phyloP scores from a whole-genome alignment of 306 rosid genomes.

The Nissolia schottii region DNA sequence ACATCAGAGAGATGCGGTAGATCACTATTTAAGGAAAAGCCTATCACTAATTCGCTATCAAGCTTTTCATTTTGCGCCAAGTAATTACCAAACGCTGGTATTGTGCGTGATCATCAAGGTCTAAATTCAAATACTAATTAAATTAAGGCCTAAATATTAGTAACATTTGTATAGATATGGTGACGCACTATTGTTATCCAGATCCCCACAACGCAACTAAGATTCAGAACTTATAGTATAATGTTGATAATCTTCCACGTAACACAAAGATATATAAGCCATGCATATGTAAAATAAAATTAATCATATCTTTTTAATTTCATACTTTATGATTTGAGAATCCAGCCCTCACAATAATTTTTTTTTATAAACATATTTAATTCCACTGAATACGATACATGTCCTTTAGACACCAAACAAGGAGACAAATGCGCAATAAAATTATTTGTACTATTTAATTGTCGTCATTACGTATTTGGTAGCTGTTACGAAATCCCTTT shows the following conservation, averaged over 20 bases:
- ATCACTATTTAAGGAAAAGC: constrained; percentile 6
- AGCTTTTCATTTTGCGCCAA: constrained; percentile 33
- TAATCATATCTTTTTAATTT: neutral
- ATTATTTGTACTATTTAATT: neutral
- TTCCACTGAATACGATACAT: neutral
- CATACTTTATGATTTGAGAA: neutral
- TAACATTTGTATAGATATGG: neutral
- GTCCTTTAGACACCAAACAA: neutral
- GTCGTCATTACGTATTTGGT: neutral
- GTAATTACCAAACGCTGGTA: constrained; percentile 26
- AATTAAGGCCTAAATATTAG: neutral
- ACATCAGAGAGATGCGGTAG: constrained; percentile 9
- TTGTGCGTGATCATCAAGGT: neutral
- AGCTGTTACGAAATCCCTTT: neutral
- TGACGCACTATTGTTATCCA: neutral
- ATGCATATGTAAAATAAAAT: neutral
- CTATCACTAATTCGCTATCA: constrained; percentile 21
- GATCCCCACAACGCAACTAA: neutral
- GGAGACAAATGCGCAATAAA: neutral
- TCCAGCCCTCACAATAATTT: neutral
- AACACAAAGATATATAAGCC: neutral
- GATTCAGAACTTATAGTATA: neutral
- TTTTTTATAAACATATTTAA: neutral
- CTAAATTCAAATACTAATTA: neutral
- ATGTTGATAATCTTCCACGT: neutral